phyloP scores from a whole-genome alignment of 768 basidiomycete genomes.

The Cyclocybe cylindracea region DNA sequence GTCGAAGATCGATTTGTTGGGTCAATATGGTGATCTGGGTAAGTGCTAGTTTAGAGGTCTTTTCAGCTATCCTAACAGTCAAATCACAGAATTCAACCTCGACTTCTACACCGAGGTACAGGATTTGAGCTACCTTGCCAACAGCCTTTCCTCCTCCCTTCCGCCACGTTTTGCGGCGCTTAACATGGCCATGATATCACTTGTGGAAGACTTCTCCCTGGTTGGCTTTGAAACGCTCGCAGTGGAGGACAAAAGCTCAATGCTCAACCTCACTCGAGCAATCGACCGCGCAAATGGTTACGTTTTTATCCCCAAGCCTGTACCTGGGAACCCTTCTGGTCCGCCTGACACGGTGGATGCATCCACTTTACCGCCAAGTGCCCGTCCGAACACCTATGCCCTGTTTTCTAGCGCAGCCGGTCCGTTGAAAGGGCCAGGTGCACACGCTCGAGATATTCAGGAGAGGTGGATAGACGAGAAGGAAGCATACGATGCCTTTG shows the following conservation, averaged over 20 bases:
- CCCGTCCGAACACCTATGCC: constrained; percentile 64
- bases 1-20: constrained; percentile 92
- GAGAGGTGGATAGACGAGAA: constrained; percentile 91
- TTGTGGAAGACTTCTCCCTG: constrained; percentile 92
- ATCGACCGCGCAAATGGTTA: constrained; percentile 95
- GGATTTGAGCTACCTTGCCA: constrained; percentile 87
- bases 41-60: constrained; percentile 18
- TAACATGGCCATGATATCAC: constrained; percentile 86
- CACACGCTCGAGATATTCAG: constrained; percentile 76
- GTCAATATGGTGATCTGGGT: constrained; percentile 92
- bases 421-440: constrained; percentile 46
- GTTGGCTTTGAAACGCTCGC: constrained; percentile 97
- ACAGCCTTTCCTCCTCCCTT: constrained; percentile 60
- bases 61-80: constrained; percentile 1
- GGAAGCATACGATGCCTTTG: constrained; percentile 81
- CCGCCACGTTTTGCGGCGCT: constrained; percentile 71
- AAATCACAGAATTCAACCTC: constrained; percentile 83
- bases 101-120: constrained; percentile 98
- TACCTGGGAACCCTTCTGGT: constrained; percentile 25
- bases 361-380: constrained; percentile 35
- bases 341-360: constrained; percentile 38
- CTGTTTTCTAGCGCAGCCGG: constrained; percentile 71
- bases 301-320: constrained; percentile 66
- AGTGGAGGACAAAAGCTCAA: constrained; percentile 96
- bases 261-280: constrained; percentile 81